Evolutionary conservation across 805 yeast species (phyloP), one percentile per base, ranked within the genome.

Genomic region (Wickerhamiella sergipiensis): DNA sequence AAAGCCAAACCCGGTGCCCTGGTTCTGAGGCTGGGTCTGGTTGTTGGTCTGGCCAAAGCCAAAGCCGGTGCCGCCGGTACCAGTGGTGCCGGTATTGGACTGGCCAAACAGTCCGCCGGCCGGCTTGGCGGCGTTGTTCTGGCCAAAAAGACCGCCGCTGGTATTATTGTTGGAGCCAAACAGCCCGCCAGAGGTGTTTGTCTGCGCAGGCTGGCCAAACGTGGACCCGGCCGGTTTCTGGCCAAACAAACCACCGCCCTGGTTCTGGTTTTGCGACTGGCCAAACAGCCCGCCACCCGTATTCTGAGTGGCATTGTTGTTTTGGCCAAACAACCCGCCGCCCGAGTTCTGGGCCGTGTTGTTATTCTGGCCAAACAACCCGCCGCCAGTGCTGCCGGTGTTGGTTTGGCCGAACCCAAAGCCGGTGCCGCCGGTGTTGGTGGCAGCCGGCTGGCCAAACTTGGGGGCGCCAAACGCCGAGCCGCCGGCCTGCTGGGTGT

Each of bases 231-330:
- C 47, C 2, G 47, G 47, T 15, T 43, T 43, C n/a, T 43, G 44
- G 24, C 55, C 56, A 43, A 48, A 52, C 23, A 53, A 46, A 29
- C 51, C 54, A 19, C 57, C 55, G 10, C 53, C 43, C 23, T 45
- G 50, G 1, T 52, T 56, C 55, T 57, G 50, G 39, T 43, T 40
- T 3, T 44, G 31, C 9, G 56, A 54, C 42, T 60, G 59, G 26
- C 73, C 72, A 54, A 71, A 55, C 9, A 55, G 31, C n/a, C 57
- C 52, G 21, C 46, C 43, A 6, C 49, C 48, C 5, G 26, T 24
- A 24, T 24, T 24, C 26, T 24, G 26, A 13, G 36, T 39, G 33
- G 38, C 39, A 17, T 21, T 31, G 15, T 49, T 49, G 17, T 42
- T 48, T 50, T 56, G 56, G 17, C 61, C 60, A 43, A 61, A 60